Evolutionary conservation across 768 basidiomycete genomes (phyloP).

Genomic region (Lactarius quietus): DNA sequence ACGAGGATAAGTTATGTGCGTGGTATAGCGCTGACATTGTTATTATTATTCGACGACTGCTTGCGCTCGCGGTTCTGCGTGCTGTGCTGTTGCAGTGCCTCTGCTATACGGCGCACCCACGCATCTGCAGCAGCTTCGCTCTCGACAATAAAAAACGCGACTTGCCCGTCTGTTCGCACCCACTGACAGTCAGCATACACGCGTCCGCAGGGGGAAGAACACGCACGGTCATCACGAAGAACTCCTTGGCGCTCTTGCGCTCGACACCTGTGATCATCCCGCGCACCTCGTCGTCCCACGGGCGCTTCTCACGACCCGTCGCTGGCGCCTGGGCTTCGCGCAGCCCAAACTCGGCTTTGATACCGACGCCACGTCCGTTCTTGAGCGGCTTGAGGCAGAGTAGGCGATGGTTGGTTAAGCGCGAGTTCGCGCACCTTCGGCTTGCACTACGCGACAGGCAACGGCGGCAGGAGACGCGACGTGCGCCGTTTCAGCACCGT

Average conservation of each 20-base stretch:
- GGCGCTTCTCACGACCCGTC: slow-evolving; percentile 65
- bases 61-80: slow-evolving; percentile 16
- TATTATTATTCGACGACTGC: not conserved
- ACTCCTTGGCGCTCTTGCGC: slow-evolving; percentile 53
- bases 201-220: not conserved
- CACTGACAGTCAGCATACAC: not conserved
- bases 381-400: slow-evolving; percentile 52
- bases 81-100: slow-evolving; percentile 12
- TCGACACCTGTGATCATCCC: slow-evolving; percentile 46
- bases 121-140: slow-evolving; percentile 14
- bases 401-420: slow-evolving; percentile 52
- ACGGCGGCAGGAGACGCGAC: slow-evolving; percentile 47
- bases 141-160: slow-evolving; percentile 25
- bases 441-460: slow-evolving; percentile 47
- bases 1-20: slow-evolving; percentile 23
- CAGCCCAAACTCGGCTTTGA: slow-evolving; percentile 54
- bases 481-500: slow-evolving; percentile 53
- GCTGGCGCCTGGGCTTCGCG: slow-evolving; percentile 30
- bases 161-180: slow-evolving; percentile 21
- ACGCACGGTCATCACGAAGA: slow-evolving; percentile 59
- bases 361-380: slow-evolving; percentile 36
- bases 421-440: slow-evolving; percentile 53
- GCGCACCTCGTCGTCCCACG: slow-evolving; percentile 29
- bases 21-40: slow-evolving; percentile 16
- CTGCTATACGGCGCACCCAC: slow-evolving; percentile 23